phyloP scores from a whole-genome alignment of 306 rosid species.

The Canavalia ensiformis region DNA sequence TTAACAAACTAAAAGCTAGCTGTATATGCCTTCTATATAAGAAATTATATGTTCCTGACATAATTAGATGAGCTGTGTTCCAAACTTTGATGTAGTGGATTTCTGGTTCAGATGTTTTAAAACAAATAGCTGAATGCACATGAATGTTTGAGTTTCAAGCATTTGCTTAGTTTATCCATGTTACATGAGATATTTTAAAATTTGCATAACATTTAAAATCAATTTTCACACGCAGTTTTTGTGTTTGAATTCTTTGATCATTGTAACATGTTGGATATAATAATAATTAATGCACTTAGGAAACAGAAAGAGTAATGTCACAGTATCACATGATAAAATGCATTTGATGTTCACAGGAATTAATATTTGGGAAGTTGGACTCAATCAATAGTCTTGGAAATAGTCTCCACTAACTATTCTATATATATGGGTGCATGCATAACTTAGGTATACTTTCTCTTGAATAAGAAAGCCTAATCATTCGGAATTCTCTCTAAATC shows the following conservation, averaged over 20 bases:
- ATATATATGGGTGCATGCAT: too few species aligned
- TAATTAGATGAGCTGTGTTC: constrained; percentile 13
- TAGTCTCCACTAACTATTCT: too few species aligned
- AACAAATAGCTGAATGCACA: constrained; percentile 25
- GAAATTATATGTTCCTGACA: constrained; percentile 36
- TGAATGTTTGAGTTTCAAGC: constrained; percentile 38
- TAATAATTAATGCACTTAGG: too few species aligned
- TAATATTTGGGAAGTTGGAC: too few species aligned
- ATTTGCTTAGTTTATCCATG: constrained; percentile 30
- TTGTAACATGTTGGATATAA: not conserved
- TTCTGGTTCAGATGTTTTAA: constrained; percentile 17
- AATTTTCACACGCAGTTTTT: constrained; percentile 15
- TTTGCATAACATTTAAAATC: constrained; percentile 5
- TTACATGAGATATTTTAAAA: constrained; percentile 25
- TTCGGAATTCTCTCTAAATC: too few species aligned
- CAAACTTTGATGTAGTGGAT: constrained; percentile 20
- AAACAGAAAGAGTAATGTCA: too few species aligned
- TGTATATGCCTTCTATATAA: constrained; percentile 23
- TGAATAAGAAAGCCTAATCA: too few species aligned
- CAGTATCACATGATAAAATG: too few species aligned
- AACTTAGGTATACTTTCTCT: too few species aligned
- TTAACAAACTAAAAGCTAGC: constrained; percentile 36
- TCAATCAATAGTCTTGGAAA: too few species aligned
- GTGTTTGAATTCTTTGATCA: constrained; percentile 44
- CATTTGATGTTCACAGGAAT: too few species aligned